phyloP scores from a whole-genome alignment of 805 yeast species.

The Zygotorulaspora sp. region DNA sequence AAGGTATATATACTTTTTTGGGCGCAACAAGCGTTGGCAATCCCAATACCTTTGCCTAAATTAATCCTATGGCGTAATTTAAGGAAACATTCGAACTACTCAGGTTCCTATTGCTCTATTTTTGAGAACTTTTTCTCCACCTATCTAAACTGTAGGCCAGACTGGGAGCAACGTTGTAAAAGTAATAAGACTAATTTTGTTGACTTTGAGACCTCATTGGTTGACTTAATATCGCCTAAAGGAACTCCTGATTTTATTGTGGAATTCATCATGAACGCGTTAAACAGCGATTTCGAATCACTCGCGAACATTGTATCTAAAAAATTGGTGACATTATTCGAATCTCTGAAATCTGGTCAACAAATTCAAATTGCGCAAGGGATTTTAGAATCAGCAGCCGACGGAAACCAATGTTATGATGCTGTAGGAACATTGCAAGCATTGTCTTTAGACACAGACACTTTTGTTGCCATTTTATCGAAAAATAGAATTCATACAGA shows the following conservation, averaged over 20 bases:
- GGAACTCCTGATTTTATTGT: constrained; percentile 56
- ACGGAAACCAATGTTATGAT: constrained; percentile 45
- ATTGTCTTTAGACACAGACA: constrained; percentile 48
- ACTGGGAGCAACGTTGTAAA: constrained; percentile 43
- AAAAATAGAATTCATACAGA: constrained; percentile 54
- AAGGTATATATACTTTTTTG: constrained; percentile 58
- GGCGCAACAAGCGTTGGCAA: constrained; percentile 58
- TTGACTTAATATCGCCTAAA: constrained; percentile 55
- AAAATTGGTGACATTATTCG: constrained; percentile 54
- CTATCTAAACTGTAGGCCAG: constrained; percentile 46
- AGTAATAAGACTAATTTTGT: constrained; percentile 47
- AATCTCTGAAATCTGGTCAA: constrained; percentile 49
- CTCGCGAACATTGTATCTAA: constrained; percentile 47
- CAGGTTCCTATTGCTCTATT: constrained; percentile 42
- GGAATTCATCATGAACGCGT: constrained; percentile 53
- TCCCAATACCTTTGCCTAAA: constrained; percentile 54
- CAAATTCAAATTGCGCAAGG: constrained; percentile 56
- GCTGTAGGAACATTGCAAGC: constrained; percentile 51
- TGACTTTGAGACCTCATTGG: constrained; percentile 53
- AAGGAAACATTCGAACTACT: constrained; percentile 30
- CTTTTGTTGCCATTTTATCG: constrained; percentile 56
- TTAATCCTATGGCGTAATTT: constrained; percentile 44
- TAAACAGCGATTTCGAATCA: constrained; percentile 43
- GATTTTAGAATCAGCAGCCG: constrained; percentile 52
- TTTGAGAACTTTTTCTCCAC: constrained; percentile 43